Evolutionary conservation across 1,284 basidiomycete species (phyloP).

Genomic region (Blastosporella zonata): DNA sequence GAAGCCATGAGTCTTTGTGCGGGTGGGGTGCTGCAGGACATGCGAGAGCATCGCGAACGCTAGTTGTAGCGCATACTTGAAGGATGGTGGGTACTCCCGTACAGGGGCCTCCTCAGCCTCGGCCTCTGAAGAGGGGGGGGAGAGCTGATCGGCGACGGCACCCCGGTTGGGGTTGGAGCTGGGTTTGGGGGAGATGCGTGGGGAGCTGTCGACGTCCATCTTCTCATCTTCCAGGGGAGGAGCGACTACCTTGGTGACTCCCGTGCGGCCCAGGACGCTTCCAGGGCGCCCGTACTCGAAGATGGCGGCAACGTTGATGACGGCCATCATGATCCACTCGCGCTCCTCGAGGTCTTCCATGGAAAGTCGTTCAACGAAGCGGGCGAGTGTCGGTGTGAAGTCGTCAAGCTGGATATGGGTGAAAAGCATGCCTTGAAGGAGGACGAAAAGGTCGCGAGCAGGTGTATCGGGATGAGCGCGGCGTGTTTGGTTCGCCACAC

Average conservation of each 20-base stretch:
- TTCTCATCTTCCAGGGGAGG: conserved; percentile 43
- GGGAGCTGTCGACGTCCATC: conserved; percentile 62
- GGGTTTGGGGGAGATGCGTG: conserved; percentile 6
- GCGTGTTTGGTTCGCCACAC: conserved; percentile 66
- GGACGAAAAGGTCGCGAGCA: conserved; percentile 82
- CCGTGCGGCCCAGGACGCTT: conserved; percentile 54
- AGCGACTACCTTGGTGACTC: conserved; percentile 14
- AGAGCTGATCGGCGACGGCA: conserved; percentile 23
- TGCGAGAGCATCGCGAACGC: conserved; percentile 78
- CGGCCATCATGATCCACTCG: conserved; percentile 96
- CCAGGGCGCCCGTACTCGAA: conserved; percentile 86
- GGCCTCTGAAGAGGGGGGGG: conserved; percentile 38
- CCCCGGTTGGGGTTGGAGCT: not conserved
- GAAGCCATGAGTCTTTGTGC: conserved; percentile 50
- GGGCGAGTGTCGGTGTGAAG: conserved; percentile 76
- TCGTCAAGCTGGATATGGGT: conserved; percentile 93
- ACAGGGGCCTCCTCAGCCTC: conserved; percentile 22
- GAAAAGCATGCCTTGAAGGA: conserved; percentile 94
- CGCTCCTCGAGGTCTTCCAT: conserved; percentile 80
- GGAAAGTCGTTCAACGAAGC: conserved; percentile 83
- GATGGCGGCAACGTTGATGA: conserved; percentile 78
- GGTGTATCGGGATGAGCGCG: conserved; percentile 72
- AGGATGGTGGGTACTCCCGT: conserved; percentile 54
- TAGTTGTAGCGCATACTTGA: conserved; percentile 75
- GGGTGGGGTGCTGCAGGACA: conserved; percentile 65